Conservation (phyloP, 352 stramenopile species). For the Globisporangium emineosum region DNA sequence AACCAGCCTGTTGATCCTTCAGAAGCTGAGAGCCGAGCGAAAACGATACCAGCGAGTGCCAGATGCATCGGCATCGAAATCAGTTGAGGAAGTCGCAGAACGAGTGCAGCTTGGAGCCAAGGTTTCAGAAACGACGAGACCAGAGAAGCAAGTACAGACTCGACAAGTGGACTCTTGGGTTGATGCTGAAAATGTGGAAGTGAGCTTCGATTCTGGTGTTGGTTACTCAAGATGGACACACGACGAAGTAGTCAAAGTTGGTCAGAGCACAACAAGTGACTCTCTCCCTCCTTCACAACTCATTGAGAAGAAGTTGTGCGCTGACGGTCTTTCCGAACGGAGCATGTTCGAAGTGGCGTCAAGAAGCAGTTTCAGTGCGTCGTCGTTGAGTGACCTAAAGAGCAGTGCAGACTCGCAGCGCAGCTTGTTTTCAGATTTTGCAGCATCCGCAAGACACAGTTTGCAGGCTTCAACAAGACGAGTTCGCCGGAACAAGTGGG, state of each 20-base stretch:
- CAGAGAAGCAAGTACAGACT: background rate
- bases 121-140: no score
- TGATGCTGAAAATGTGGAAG: background rate
- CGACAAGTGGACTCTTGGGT: background rate
- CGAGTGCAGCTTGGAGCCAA: background rate
- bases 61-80: no score
- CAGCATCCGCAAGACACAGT: background rate
- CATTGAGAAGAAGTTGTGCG: background rate
- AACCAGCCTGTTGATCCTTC: background rate
- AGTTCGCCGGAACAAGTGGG: background rate
- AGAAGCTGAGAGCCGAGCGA: constrained; percentile 8
- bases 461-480: background rate
- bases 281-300: background rate
- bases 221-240: no score
- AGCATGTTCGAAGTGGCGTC: background rate
- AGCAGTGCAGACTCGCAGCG: background rate
- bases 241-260: background rate
- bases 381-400: background rate
- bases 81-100: background rate
- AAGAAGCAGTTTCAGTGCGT: background rate
- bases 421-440: constrained; percentile 8
- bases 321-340: background rate
- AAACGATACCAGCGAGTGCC: background rate
- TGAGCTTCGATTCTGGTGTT: background rate
- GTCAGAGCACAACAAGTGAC: no score